Evolutionary conservation across 495 filamentous ascomycete genomes (phyloP).

Genomic region (Talaromyces liani): DNA sequence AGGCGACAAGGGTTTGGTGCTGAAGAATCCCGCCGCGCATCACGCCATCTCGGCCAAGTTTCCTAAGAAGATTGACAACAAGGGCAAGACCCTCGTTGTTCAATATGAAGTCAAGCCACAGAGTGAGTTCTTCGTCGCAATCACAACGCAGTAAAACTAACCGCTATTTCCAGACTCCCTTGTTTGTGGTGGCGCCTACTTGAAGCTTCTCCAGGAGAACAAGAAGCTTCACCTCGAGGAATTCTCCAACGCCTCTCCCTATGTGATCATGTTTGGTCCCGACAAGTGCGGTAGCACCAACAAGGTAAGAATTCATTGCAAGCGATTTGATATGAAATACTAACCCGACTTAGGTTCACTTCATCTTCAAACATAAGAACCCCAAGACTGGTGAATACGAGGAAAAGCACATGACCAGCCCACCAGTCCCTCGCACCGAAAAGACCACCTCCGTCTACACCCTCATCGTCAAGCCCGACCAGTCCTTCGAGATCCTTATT

Average conservation of each 20-base stretch:
- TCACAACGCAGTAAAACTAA: slow-evolving; percentile 12
- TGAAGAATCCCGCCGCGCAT: slow-evolving; percentile 94
- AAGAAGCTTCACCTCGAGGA: slow-evolving; percentile 94
- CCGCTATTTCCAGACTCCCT: slow-evolving; percentile 59
- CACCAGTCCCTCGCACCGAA: slow-evolving; percentile 76
- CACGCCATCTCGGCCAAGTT: slow-evolving; percentile 99
- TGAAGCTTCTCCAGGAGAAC: slow-evolving; percentile 98
- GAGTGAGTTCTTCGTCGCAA: slow-evolving; percentile 49
- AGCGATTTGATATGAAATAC: not conserved
- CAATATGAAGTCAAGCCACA: slow-evolving; percentile 99
- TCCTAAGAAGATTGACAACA: slow-evolving; percentile 92
- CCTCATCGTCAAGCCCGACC: slow-evolving; percentile 89
- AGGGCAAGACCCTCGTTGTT: slow-evolving; percentile 91
- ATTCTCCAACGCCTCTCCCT: slow-evolving; percentile 95
- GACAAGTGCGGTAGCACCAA: slow-evolving; percentile 99
- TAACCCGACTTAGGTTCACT: slow-evolving; percentile 63
- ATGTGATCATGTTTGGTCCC: slow-evolving; percentile 99
- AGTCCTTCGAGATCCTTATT: slow-evolving; percentile 85
- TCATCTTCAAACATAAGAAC: slow-evolving; percentile 99
- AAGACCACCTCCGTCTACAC: slow-evolving; percentile 95
- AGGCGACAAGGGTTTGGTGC: slow-evolving; percentile 91
- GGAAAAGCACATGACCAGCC: slow-evolving; percentile 93
- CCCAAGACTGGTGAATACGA: slow-evolving; percentile 99
- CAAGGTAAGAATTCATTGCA: slow-evolving; percentile 52
- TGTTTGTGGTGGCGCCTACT: slow-evolving; percentile 97